phyloP scores from a whole-genome alignment of 306 rosid genomes.

The Citrullus amarus region DNA sequence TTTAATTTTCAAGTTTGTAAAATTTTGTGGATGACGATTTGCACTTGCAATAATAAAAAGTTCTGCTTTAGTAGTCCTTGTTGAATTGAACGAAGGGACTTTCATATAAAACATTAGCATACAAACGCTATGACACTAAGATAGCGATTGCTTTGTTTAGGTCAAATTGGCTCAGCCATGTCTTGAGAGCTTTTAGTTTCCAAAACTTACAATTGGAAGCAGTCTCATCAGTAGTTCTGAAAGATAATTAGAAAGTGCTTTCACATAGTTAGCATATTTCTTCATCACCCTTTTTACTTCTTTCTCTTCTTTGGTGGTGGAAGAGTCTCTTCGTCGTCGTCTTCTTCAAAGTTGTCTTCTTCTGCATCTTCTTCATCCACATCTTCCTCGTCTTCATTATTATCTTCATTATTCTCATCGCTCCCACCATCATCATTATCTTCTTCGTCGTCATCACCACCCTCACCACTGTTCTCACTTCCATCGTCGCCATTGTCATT shows the following conservation, averaged over 20 bases:
- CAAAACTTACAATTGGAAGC: background rate
- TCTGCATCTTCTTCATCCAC: conserved; percentile 10
- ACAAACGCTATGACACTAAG: background rate
- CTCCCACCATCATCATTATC: background rate
- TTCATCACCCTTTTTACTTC: conserved; percentile 9
- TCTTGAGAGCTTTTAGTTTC: background rate
- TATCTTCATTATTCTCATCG: background rate
- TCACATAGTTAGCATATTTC: background rate
- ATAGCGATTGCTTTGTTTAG: background rate
- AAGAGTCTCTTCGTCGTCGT: conserved; percentile 26
- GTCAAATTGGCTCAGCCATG: background rate
- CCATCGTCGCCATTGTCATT: background rate
- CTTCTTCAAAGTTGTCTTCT: conserved; percentile 22
- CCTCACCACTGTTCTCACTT: background rate
- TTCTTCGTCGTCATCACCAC: background rate
- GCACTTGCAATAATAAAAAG: background rate
- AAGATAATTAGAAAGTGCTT: background rate
- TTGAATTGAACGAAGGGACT: background rate
- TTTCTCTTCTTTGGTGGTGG: conserved; percentile 43
- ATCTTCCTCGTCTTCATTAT: background rate
- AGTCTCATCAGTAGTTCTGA: background rate
- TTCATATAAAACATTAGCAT: background rate
- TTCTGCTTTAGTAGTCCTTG: background rate
- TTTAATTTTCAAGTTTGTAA: background rate
- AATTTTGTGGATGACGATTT: background rate